Base-by-base conservation (phyloP, 2,329 filamentous ascomycete genomes). In the Aureobasidium mangrovei region DNA sequence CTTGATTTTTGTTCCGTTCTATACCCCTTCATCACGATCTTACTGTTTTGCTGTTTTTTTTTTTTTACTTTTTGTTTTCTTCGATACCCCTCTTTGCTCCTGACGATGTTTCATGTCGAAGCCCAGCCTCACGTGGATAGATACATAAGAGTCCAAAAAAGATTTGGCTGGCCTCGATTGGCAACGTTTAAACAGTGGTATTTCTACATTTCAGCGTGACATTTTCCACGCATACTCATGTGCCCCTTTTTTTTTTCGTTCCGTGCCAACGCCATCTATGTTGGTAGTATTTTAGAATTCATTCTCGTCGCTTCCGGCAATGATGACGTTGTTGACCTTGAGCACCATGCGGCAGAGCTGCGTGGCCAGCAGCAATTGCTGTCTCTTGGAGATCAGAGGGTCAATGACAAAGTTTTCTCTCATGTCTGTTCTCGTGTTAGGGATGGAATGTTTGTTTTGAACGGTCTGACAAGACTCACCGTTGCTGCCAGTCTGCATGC, bases 301-400 rank as follows among this genome's bases (percentile, higher is more conserved):
- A 61, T 91, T 82, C 59, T 95, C 88, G 62, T 91, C 91, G 60
- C 82, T 83, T 55, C 91, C 91, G 56, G 89, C 83, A 64, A 96
- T 84, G 70, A 96, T 95, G 60, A 96, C 91, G 70, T 95, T 95
- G 78, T 96, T 95, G 69, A 84, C 79, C 83, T 95, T 96, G 63
- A 96, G 79, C 62, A 96, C 91, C 91, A 98, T 97, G 62, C 93
- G 84, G 77, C 93, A 97, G 62, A 98, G 77, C 76, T 98, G 93
- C 51, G 94, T 98, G 32, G 93, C 93, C 61, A 98, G 81, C 75
- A 96, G 83, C 58, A 98, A 80, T 32, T 98, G 93, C 76, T 96
- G 91, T 73, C 88, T 87, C 81, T 98, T 98, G 64, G 93, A 93
- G 69, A 98, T 98, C 67, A 98, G 77, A 52, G 93, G 94, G 69